phyloP scores from a whole-genome alignment of 768 basidiomycete genomes.

The Obba rivulosa region DNA sequence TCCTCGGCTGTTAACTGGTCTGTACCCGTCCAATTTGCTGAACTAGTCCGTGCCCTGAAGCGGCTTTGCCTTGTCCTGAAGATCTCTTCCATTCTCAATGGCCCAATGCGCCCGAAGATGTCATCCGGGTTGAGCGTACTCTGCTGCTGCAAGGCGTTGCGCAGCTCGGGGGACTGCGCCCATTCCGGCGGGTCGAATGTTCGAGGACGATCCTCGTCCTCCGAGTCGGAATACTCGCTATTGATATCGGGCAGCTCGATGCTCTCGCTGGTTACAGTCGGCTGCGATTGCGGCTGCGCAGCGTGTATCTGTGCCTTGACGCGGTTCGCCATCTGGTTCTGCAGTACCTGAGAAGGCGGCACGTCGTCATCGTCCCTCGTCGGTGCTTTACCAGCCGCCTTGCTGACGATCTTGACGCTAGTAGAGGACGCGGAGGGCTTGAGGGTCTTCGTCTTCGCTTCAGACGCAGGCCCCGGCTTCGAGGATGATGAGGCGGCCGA shows the following conservation, averaged over 20 bases:
- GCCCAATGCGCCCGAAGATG: slow-evolving; percentile 86
- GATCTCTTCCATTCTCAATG: slow-evolving; percentile 88
- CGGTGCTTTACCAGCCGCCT: slow-evolving; percentile 34
- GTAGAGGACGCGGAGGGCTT: slow-evolving; percentile 19
- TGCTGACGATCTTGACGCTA: slow-evolving; percentile 33
- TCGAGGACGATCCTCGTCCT: slow-evolving; percentile 75
- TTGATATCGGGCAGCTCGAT: slow-evolving; percentile 94
- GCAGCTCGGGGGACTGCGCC: slow-evolving; percentile 88
- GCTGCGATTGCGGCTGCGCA: slow-evolving; percentile 38
- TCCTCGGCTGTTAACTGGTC: slow-evolving; percentile 83
- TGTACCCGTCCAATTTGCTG: slow-evolving; percentile 94
- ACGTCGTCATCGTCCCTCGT: slow-evolving; percentile 43
- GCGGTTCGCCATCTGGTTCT: slow-evolving; percentile 62
- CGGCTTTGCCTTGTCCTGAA: slow-evolving; percentile 75
- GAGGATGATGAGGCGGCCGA: slow-evolving; percentile 6
- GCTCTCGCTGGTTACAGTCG: slow-evolving; percentile 53
- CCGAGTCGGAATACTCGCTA: slow-evolving; percentile 96
- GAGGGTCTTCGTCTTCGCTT: slow-evolving; percentile 11
- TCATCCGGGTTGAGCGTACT: slow-evolving; percentile 86
- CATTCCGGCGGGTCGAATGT: slow-evolving; percentile 68
- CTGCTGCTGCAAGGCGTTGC: slow-evolving; percentile 74
- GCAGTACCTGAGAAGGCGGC: slow-evolving; percentile 59
- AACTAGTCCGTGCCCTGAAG: slow-evolving; percentile 87
- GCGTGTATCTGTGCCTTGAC: slow-evolving; percentile 65
- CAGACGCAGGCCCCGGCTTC: slow-evolving; percentile 7